Percentiles rank a stretch among this genome's conserved stretches.
Conservation (phyloP, 2,329 filamentous ascomycete species). For the Neospermospora avenae region DNA sequence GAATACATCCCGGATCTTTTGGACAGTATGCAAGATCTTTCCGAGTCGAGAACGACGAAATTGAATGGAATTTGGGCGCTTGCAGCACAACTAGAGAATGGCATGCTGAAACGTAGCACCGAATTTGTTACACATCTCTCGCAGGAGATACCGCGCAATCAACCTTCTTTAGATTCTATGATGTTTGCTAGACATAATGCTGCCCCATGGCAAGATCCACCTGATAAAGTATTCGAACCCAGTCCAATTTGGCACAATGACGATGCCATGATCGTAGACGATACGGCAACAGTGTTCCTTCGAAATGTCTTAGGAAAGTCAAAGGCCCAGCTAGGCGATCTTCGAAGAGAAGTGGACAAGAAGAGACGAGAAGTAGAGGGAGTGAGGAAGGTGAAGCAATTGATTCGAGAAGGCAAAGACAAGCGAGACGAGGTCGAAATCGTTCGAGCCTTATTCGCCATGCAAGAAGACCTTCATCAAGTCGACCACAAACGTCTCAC, state of each 20-base stretch:
- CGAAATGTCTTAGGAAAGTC: slow-evolving; percentile 91
- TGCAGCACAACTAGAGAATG: slow-evolving; percentile 75
- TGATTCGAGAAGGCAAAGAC: slow-evolving; percentile 77
- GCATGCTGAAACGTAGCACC: slow-evolving; percentile 71
- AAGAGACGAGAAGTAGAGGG: slow-evolving; percentile 82
- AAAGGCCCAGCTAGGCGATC: slow-evolving; percentile 75
- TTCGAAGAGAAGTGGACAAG: slow-evolving; percentile 79
- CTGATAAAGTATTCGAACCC: slow-evolving; percentile 83
- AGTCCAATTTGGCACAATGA: slow-evolving; percentile 98
- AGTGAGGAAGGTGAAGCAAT: slow-evolving; percentile 69
- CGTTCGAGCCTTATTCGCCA: slow-evolving; percentile 74
- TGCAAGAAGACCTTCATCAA: slow-evolving; percentile 83
- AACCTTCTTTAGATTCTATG: slow-evolving; percentile 86
- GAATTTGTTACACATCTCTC: slow-evolving; percentile 69
- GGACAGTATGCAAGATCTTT: slow-evolving; percentile 89
- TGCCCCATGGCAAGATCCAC: slow-evolving; percentile 75
- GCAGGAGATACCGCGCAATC: slow-evolving; percentile 81
- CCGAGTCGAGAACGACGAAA: slow-evolving; percentile 80
- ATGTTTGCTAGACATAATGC: slow-evolving; percentile 98
- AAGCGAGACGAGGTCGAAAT: slow-evolving; percentile 86
- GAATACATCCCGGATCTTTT: slow-evolving; percentile 93
- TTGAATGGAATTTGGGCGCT: slow-evolving; percentile 83
- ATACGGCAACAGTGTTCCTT: slow-evolving; percentile 82
- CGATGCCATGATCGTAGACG: slow-evolving; percentile 79
- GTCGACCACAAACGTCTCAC: slow-evolving; percentile 80